Evolutionary conservation across 352 stramenopile species (phyloP), one percentile per base, ranked within the genome.

Genomic region (Phytophthora palmivora): DNA sequence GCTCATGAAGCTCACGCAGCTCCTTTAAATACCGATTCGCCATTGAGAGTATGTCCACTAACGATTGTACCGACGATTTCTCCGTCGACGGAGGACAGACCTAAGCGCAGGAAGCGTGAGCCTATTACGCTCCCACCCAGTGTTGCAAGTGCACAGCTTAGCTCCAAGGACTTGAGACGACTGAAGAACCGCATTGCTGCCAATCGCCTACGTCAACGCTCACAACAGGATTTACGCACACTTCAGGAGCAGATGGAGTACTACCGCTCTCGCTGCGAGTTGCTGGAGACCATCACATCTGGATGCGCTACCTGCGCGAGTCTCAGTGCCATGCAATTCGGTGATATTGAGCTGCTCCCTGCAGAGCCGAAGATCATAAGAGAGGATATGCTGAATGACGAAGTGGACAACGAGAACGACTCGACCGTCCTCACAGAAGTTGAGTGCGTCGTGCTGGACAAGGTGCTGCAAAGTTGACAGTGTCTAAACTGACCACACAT

Each of bases 101-200:
- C 33, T 63, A 78, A 42, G 30, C 76, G 79, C 3, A 64, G 73
- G 49, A 89, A 87, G 53, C 79, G 76, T 42, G 75, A 80, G 30
- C 51, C 74, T 1, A 87, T 89, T 51, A 62, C 76, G 33, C 58
- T 89, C 34, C 79, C 79, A 5, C 54, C 67, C 12, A 60, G 75
- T 33, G 18, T 82, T 18, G 58, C 42, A 3, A 24, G 46, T n/a
- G 48, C 50, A 22, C 53, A 68, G 33, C 65, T 78, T 45, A 78
- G 83, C 37, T 24, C 60, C 2, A 75, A 76, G 21, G 79, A 85
- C 16, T 51, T 87, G 45, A 79, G 70, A 58, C 68, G 72, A 21
- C 44, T 87, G 24, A 87, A 89, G 65, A 89, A 86, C 66, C 77
- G 80, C 36, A 81, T 86, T 38, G 64, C 73, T 1, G 70, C 74